Evolutionary conservation across 2,329 filamentous ascomycete species (phyloP), one percentile per base, ranked within the genome.

Genomic region (Byssothecium circinans): DNA sequence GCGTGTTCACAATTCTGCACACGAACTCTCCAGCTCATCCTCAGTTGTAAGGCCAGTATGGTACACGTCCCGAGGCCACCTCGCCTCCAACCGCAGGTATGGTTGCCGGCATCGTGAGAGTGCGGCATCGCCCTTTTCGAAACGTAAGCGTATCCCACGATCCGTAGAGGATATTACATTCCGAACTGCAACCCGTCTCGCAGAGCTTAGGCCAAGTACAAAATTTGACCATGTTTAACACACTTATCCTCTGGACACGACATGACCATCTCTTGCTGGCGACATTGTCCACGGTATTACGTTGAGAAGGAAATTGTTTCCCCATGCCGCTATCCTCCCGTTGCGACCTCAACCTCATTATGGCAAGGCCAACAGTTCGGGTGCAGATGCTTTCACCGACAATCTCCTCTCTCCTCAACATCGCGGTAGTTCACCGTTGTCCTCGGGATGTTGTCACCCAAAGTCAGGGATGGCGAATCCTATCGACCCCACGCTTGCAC

Each of bases 71-170:
- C n/a, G n/a, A n/a, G n/a, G n/a, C n/a, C n/a, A 6, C 25, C 25
- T 27, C 25, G 11, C 11, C 25, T 7, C 25, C 25, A 27, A 27
- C 25, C 6, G 6, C 25, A 11, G 6, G 25, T 27, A 11, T 11
- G 25, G 25, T 11, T 11, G 11, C 25, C 25, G 25, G n/a, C 32
- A n/a, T 34, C 17, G 17, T 34, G 32, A 34, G 32, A 34, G 20
- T 50, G 39, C 46, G 51, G 46, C 47, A 32, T 27, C 36, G 27
- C 41, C 30, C 35, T 25, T 34, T 22, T 52, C 11, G 18, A 45
- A 33, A 44, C 45, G 45, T 46, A 51, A 65, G n/a, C n/a, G n/a
- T n/a, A n/a, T 60, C 64, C 65, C 65, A 62, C 65, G 64, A 60
- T 54, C 58, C 53, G 65, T 66, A 66, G 67, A 39, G 48, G 22